These are phyloP conservation scores for Jamesozyma rosinii DNA, from an alignment of 805 yeast genomes.

Conservation along the genomic window DNA sequence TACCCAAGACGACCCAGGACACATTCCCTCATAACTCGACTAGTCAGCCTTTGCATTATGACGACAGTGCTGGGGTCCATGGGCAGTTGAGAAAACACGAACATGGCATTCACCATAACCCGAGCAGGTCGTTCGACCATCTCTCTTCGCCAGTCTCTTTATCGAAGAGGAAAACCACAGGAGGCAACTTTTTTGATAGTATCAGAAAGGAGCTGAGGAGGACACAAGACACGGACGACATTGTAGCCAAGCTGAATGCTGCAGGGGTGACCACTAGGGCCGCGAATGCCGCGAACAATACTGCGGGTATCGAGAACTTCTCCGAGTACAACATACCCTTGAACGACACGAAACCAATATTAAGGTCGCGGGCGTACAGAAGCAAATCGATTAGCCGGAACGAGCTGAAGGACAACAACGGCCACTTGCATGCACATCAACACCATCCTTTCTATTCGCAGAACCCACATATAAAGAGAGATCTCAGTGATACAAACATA, in stretches of 20 bases:
- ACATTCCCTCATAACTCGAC: conserved; percentile 12
- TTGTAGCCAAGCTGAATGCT: conserved; percentile 24
- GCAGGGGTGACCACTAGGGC: conserved; percentile 37
- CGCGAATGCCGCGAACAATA: conserved; percentile 36
- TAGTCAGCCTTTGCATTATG: not conserved
- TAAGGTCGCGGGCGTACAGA: not conserved
- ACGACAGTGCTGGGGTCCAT: not conserved
- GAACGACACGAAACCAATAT: not conserved
- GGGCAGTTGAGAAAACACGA: too few relatives aligned
- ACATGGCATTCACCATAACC: not conserved
- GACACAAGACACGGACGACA: conserved; percentile 21
- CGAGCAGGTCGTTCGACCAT: not conserved
- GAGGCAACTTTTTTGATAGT: conserved; percentile 10
- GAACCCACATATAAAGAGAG: not conserved
- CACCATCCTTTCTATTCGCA: too few relatives aligned
- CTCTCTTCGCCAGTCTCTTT: not conserved
- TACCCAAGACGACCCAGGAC: conserved; percentile 20
- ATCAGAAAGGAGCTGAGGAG: conserved; percentile 14
- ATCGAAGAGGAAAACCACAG: not conserved
- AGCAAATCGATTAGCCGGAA: not conserved
- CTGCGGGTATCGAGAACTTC: conserved; percentile 37
- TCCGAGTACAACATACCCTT: not conserved
- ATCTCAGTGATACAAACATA: not conserved
- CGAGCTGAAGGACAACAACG: not conserved
- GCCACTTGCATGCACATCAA: too few relatives aligned